phyloP scores from a whole-genome alignment of 768 basidiomycete species.

The Russula lepida region DNA sequence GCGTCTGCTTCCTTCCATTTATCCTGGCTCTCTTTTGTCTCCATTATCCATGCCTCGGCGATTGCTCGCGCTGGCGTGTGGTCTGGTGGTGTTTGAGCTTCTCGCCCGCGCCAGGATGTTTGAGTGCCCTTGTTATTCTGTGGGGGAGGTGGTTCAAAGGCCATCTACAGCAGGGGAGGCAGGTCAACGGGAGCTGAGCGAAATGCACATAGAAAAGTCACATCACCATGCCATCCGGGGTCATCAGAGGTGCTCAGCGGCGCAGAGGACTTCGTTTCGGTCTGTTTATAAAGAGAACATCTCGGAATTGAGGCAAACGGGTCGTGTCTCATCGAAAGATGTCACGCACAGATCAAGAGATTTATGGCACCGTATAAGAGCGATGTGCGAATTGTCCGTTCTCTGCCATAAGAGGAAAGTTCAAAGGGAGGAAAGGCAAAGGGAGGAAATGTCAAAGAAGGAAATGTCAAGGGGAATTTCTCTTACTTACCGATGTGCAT shows the following conservation, averaged over 20 bases:
- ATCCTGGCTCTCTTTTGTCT: slow-evolving; percentile 50
- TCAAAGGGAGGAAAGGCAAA: slow-evolving; percentile 21
- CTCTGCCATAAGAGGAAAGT: slow-evolving; percentile 22
- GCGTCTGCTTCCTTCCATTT: slow-evolving; percentile 52
- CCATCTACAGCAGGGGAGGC: slow-evolving; percentile 15
- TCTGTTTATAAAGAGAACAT: slow-evolving; percentile 20
- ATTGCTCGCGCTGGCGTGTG: slow-evolving; percentile 53
- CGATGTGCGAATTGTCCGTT: slow-evolving; percentile 19
- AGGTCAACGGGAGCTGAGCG: not conserved
- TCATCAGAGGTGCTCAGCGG: slow-evolving; percentile 12
- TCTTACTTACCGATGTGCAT: slow-evolving; percentile 20
- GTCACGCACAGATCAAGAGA: slow-evolving; percentile 22
- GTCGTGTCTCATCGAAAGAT: slow-evolving; percentile 18
- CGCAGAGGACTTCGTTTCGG: slow-evolving; percentile 9
- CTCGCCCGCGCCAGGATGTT: slow-evolving; percentile 13
- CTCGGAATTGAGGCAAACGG: slow-evolving; percentile 19
- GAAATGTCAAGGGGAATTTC: slow-evolving; percentile 23
- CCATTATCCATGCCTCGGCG: slow-evolving; percentile 58
- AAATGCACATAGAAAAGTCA: not conserved
- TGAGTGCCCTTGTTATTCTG: slow-evolving; percentile 17
- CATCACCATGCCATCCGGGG: slow-evolving; percentile 15
- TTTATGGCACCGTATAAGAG: slow-evolving; percentile 22
- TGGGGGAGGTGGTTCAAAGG: slow-evolving; percentile 22
- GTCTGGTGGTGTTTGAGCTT: slow-evolving; percentile 10
- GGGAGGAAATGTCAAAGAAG: slow-evolving; percentile 21